Evolutionary conservation across 2,329 filamentous ascomycete genomes (phyloP), one percentile per base, ranked within the genome.

Genomic region (Fusarium austroafricanum): DNA sequence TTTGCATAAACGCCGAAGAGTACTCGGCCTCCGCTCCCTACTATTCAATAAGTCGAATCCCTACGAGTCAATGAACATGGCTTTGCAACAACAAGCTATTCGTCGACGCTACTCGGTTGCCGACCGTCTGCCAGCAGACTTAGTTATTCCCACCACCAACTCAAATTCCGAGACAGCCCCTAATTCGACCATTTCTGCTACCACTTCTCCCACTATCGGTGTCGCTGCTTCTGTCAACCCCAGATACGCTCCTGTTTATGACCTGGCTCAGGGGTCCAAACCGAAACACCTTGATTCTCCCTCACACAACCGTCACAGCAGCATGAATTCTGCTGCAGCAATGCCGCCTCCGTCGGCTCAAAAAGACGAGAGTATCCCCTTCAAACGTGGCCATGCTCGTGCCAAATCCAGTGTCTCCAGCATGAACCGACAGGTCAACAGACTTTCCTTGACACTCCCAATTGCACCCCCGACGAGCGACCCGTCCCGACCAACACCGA

Each of bases 361-460:
- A 4, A 70, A 72, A 29, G 81, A 81, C 58, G 81, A 83, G 59
- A 73, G 74, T 11, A 73, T 77, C 15, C 77, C 80, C 42, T 80
- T 80, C 40, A 65, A 65, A 61, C 83, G 84, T 38, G 83, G 83
- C 10, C 72, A 74, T 45, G 79, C 81, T 53, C 84, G 85, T 33
- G 86, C 86, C 15, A 82, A 82, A 17, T 88, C 87, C 7, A 81
- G 82, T 26, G 79, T 84, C 15, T 86, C 85, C 20, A 68, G 65
- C 56, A 61, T 68, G 65, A 62, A 61, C 23, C 81, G 87, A 35
- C 83, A 83, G 66, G 82, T 83, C 28, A 88, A 89, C 73, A 81
- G 87, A 54, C 82, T 90, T 20, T 89, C 87, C 1, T 78, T 90
- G 26, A 89, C 87, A 2, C 79, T 90, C 11, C 87, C 87, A n/a